Base-by-base conservation (phyloP, 2,329 filamentous ascomycete species). In the Purpureocillium lavendulum region DNA sequence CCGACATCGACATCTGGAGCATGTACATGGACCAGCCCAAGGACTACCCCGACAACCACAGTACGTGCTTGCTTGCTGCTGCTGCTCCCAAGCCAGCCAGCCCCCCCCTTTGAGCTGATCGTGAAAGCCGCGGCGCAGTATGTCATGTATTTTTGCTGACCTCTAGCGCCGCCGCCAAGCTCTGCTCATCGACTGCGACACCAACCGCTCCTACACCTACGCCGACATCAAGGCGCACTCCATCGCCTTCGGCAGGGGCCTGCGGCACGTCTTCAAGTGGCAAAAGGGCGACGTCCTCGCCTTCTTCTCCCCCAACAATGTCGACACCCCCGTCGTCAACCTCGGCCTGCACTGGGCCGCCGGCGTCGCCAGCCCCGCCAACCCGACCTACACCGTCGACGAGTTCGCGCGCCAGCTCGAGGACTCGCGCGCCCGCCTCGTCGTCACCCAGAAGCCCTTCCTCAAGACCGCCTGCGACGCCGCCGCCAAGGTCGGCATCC, bases 291-390 rank as follows among this genome's bases (percentile, higher is more conserved):
- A 96, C 57, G 85, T 92, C 2, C 70, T 96, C 16, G 84, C 75
- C 10, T 70, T 95, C 39, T 95, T 83, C 67, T 82, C 86, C 4
- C 85, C 88, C 21, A 96, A 97, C 59, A 80, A 74, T 58, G 83
- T 96, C 55, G 89, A 96, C 59, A 87, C 82, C 0, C 82, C 87
- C 1, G 69, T 82, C 3, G 62, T 88, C 35, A 86, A 78, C 59
- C 87, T 86, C 69, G 89, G 88, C 21, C 73, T 78, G 9, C 77
- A 84, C 48, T 96, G 87, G 84, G 84, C 87, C 1, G 89, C 88
- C 34, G 88, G 85, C 24, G 68, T 87, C 38, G 65, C 87, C 10
- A 87, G 82, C n/a, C 87, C 89, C 0, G 88, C 87, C 3, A 96
- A 96, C 55, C 88, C 89, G 15, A 79, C 80, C 4, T 95, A 95